Evolutionary conservation across 1,284 basidiomycete species (phyloP).

Genomic region (Stereum hirsutum): DNA sequence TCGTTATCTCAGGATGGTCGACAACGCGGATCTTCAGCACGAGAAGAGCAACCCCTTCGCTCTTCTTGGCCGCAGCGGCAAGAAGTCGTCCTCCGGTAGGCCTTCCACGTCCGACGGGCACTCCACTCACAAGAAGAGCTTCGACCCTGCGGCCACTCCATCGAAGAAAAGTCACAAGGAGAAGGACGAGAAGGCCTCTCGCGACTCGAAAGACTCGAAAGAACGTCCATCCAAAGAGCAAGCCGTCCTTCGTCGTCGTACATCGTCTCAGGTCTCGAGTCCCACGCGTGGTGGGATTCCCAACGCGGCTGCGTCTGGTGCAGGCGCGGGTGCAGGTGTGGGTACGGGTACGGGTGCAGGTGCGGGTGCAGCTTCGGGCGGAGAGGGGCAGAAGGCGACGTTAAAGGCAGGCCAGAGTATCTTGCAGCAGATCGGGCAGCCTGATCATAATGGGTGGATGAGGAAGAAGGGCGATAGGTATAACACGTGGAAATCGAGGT

Average conservation of each 20-base stretch:
- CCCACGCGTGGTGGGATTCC: conserved; percentile 4
- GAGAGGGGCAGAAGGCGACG: no score
- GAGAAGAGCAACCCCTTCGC: conserved; percentile 21
- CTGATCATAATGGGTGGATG: conserved; percentile 91
- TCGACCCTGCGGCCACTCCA: no score
- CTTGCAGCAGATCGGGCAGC: conserved; percentile 79
- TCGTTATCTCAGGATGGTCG: conserved; percentile 7
- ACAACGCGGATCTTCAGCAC: conserved; percentile 9
- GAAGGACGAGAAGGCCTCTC: no score
- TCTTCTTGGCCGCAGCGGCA: conserved; percentile 33
- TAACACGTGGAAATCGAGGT: conserved; percentile 89
- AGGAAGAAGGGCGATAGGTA: conserved; percentile 93
- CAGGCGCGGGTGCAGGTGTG: no score
- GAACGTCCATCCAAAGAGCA: conserved; percentile 14
- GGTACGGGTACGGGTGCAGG: no score
- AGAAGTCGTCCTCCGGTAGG: conserved; percentile 29
- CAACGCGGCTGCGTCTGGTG: conserved; percentile 11
- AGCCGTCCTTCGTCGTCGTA: conserved; percentile 40
- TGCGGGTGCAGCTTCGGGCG: no score
- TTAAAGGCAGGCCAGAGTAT: conserved; percentile 65
- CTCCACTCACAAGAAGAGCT: conserved; percentile 9
- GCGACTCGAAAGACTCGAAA: conserved; percentile 9
- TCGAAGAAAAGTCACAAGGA: conserved; percentile 14
- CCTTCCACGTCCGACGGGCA: conserved; percentile 27
- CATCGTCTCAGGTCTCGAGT: conserved; percentile 26